Conservation (phyloP, 116 monocot species). For the Phalaenopsis hybrid region DNA sequence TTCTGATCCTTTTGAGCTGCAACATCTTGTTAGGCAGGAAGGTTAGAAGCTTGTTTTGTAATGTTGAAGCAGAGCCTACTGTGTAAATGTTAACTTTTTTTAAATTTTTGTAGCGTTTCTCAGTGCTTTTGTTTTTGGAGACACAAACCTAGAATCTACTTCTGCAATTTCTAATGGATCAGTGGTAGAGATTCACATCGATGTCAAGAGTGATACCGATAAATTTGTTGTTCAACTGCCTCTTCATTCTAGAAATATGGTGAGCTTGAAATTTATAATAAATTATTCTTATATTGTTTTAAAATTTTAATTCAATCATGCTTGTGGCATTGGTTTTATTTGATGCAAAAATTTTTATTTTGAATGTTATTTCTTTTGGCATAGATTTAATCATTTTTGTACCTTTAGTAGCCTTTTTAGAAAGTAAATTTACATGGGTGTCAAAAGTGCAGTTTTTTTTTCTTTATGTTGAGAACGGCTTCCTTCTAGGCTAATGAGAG, state of each 20-base stretch:
- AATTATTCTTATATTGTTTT: neutral
- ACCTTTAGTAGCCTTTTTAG: too few relatives aligned
- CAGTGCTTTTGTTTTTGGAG: constrained; percentile 73
- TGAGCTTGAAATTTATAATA: constrained; percentile 24
- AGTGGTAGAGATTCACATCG: constrained; percentile 57
- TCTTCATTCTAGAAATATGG: constrained; percentile 88
- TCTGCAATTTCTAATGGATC: constrained; percentile 70
- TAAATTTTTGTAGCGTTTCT: constrained; percentile 39
- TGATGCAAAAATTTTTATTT: neutral
- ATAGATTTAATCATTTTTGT: neutral
- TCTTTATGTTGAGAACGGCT: too few relatives aligned
- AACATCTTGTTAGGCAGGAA: constrained; percentile 50
- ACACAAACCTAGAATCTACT: constrained; percentile 78
- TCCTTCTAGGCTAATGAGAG: too few relatives aligned
- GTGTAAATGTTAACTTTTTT: neutral
- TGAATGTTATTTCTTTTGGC: neutral
- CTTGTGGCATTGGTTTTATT: neutral
- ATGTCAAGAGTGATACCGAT: neutral
- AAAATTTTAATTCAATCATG: neutral
- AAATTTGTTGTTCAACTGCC: constrained; percentile 45
- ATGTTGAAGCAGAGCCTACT: neutral
- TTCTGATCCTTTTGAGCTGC: constrained; percentile 85
- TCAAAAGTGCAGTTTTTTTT: neutral
- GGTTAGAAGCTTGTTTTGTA: constrained; percentile 30
- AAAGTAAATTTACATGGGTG: too few relatives aligned